Evolutionary conservation across 2,329 filamentous ascomycete species (phyloP).

Genomic region (Stachybotrys chlorohalonatus): DNA sequence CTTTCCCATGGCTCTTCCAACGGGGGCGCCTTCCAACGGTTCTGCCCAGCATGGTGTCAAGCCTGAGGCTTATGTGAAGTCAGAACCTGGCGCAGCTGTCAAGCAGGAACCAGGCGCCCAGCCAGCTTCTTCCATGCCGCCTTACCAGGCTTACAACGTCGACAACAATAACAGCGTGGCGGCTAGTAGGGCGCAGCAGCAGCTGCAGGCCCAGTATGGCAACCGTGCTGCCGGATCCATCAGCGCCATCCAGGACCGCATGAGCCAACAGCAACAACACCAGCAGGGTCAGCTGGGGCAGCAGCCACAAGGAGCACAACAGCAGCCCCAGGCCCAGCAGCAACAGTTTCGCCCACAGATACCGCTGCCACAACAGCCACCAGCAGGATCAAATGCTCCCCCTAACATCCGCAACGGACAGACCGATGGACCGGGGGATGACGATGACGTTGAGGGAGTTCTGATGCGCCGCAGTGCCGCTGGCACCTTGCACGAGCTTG

Average conservation of each 20-base stretch:
- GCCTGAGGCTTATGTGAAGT: slow-evolving; percentile 37
- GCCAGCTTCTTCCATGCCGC: slow-evolving; percentile 15
- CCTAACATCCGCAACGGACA: slow-evolving; percentile 37
- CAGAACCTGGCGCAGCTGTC: slow-evolving; percentile 33
- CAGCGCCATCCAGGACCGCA: slow-evolving; percentile 46
- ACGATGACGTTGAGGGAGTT: slow-evolving; percentile 47
- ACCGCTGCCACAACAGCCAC: slow-evolving; percentile 21
- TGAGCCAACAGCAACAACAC: slow-evolving; percentile 18
- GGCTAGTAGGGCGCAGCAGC: slow-evolving; percentile 44
- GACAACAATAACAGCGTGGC: slow-evolving; percentile 32
- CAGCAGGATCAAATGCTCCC: slow-evolving; percentile 18
- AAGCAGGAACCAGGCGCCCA: slow-evolving; percentile 34
- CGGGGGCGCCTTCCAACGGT: slow-evolving; percentile 17
- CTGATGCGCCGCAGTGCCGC: slow-evolving; percentile 47
- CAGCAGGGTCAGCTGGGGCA: slow-evolving; percentile 2
- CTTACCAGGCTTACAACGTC: slow-evolving; percentile 22
- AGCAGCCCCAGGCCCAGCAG: slow-evolving; percentile 23
- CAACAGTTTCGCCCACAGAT: slow-evolving; percentile 9
- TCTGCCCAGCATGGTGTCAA: slow-evolving; percentile 28
- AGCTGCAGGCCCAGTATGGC: slow-evolving; percentile 52
- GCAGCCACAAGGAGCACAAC: slow-evolving; percentile 16
- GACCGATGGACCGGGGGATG: slow-evolving; percentile 61
- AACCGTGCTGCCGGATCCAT: slow-evolving; percentile 57
- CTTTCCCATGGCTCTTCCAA: slow-evolving; percentile 20
- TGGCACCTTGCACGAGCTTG: slow-evolving; percentile 46